Conservation (phyloP, 768 basidiomycete species). For the Hericium rajendrae region DNA sequence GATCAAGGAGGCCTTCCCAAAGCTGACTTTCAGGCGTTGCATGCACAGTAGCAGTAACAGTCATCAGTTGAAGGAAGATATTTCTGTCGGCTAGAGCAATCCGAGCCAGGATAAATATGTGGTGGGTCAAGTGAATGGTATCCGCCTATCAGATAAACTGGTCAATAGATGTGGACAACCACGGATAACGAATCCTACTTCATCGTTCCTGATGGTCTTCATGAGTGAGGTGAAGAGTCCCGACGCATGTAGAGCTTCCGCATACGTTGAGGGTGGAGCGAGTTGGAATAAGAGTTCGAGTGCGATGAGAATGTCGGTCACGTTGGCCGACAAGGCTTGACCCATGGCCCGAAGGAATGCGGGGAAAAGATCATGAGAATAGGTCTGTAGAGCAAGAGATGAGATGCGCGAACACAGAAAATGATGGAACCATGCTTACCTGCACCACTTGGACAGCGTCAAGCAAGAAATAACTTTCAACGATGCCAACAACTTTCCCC, state of each 20-base stretch:
- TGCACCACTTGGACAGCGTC: constrained; percentile 53
- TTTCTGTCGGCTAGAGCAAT: constrained; percentile 56
- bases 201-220: constrained; percentile 51
- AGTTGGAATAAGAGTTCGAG: constrained; percentile 55
- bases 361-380: constrained; percentile 45
- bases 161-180: not conserved
- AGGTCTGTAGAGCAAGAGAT: constrained; percentile 28
- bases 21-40: constrained; percentile 42
- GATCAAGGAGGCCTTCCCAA: constrained; percentile 61
- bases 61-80: constrained; percentile 64
- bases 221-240: constrained; percentile 62
- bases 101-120: constrained; percentile 66
- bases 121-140: constrained; percentile 49
- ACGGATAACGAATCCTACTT: constrained; percentile 32
- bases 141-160: constrained; percentile 23
- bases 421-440: constrained; percentile 28
- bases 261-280: constrained; percentile 58
- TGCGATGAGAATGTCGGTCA: constrained; percentile 51
- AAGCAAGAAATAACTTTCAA: constrained; percentile 75
- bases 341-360: constrained; percentile 44
- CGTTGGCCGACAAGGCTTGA: constrained; percentile 43
- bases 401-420: not conserved
- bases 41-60: constrained; percentile 42
- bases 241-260: constrained; percentile 59
- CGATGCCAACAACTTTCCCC: constrained; percentile 52